Evolutionary conservation across 1,284 basidiomycete species (phyloP).

Genomic region (Entoloma clypeatum): DNA sequence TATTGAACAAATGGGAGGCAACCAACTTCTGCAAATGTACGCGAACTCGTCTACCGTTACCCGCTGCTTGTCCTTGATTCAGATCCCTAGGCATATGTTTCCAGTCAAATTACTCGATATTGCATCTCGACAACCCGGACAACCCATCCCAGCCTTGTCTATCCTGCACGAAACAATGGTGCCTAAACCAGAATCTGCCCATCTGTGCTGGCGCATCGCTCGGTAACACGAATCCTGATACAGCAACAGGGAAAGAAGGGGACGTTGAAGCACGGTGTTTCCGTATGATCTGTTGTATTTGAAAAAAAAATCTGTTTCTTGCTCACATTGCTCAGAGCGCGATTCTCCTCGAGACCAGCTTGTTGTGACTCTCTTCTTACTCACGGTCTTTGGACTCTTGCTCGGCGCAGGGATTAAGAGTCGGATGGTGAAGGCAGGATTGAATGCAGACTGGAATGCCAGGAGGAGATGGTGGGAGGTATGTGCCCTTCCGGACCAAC

Average conservation of each 20-base stretch:
- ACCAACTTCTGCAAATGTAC: slow-evolving; percentile 82
- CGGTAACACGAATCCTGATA: slow-evolving; percentile 87
- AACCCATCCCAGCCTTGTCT: slow-evolving; percentile 87
- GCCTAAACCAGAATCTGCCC: slow-evolving; percentile 84
- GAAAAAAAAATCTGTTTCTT: too few species aligned
- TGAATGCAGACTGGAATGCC: slow-evolving; percentile 60
- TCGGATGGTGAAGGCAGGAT: slow-evolving; percentile 73
- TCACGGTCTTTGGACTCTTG: slow-evolving; percentile 81
- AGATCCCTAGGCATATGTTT: slow-evolving; percentile 80
- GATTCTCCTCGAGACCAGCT: slow-evolving; percentile 91
- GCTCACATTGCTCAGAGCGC: slow-evolving; percentile 31
- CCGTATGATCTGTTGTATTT: slow-evolving; percentile 54
- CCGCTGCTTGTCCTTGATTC: slow-evolving; percentile 6
- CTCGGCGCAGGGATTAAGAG: slow-evolving; percentile 80
- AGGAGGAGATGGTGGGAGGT: slow-evolving; percentile 80
- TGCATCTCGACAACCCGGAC: slow-evolving; percentile 77
- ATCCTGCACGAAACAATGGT: slow-evolving; percentile 93
- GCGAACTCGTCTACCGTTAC: slow-evolving; percentile 23
- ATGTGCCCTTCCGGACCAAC: slow-evolving; percentile 26
- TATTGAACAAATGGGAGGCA: slow-evolving; percentile 74
- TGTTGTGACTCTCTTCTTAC: slow-evolving; percentile 84
- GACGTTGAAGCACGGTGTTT: slow-evolving; percentile 96
- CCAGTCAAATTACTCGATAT: slow-evolving; percentile 79
- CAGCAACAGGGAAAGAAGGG: slow-evolving; percentile 92
- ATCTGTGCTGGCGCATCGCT: slow-evolving; percentile 84